A percentile compares a stretch with the other conserved stretches of the same genome.
phyloP scores from a whole-genome alignment of 495 filamentous ascomycete genomes.

The Hypoxylon lienhwacheense region DNA sequence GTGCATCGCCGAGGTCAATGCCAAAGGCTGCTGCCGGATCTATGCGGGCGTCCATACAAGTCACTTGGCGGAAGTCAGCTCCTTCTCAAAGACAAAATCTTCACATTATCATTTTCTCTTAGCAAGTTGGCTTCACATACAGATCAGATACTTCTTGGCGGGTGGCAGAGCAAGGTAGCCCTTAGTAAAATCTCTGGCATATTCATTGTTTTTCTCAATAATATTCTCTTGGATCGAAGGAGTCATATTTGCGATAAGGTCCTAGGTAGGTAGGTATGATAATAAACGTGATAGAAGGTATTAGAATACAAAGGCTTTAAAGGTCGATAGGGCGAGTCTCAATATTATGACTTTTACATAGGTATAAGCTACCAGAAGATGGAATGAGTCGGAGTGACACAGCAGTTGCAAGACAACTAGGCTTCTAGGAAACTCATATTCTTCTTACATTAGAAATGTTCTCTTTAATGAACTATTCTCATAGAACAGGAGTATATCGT shows the following conservation, averaged over 20 bases:
- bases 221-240: slow-evolving; percentile 58
- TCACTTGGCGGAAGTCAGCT: slow-evolving; percentile 41
- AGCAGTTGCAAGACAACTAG: no score
- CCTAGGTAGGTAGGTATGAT: no score
- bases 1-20: slow-evolving; percentile 75
- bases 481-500: slow-evolving; percentile 11
- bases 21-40: slow-evolving; percentile 71
- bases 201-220: slow-evolving; percentile 59
- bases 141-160: slow-evolving; percentile 65
- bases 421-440: no score
- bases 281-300: no score
- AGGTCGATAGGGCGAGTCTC: no score
- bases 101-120: neutral
- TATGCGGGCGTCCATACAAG: slow-evolving; percentile 87
- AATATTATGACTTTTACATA: no score
- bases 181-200: slow-evolving; percentile 63
- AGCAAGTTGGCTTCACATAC: slow-evolving; percentile 37
- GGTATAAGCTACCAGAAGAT: no score
- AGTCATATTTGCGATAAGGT: slow-evolving; percentile 26
- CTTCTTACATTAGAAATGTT: no score
- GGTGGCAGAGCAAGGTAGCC: slow-evolving; percentile 72
- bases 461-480: no score
- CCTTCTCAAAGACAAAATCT: neutral
- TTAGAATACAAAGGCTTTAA: no score
- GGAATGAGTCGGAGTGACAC: no score